Percentiles rank a stretch among this genome's conserved stretches.
Evolutionary conservation across 106 monocot genomes (phyloP).

Genomic region (Dendrobium nobile): DNA sequence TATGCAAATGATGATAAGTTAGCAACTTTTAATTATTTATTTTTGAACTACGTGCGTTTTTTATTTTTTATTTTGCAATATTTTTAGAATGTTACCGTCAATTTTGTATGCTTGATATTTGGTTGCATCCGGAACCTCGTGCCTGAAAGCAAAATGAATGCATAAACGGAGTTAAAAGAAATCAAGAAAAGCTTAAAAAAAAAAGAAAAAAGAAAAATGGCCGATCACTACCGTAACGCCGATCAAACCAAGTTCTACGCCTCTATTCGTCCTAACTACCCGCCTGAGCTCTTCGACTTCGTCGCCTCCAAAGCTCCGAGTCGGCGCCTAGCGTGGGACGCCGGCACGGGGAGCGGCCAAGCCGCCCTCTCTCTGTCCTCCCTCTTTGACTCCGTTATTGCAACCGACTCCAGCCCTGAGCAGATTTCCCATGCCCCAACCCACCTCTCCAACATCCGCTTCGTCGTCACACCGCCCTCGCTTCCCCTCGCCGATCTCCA

Average conservation of each 20-base stretch:
- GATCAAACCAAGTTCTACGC: slow-evolving; percentile 43
- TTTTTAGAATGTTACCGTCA: too few relatives aligned
- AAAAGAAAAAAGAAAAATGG: slow-evolving; percentile 27
- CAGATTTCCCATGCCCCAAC: slow-evolving; percentile 43
- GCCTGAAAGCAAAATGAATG: too few relatives aligned
- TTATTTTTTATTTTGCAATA: too few relatives aligned
- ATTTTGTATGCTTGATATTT: too few relatives aligned
- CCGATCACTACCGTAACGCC: slow-evolving; percentile 40
- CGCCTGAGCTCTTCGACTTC: slow-evolving; percentile 59
- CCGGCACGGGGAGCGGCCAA: slow-evolving; percentile 83
- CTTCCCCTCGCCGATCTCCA: slow-evolving; percentile 25
- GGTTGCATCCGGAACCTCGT: too few relatives aligned
- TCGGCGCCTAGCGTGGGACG: slow-evolving; percentile 74
- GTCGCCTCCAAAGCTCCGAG: slow-evolving; percentile 55
- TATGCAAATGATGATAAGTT: too few relatives aligned
- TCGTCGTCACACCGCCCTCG: slow-evolving; percentile 33
- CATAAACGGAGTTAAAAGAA: neutral
- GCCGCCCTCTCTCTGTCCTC: slow-evolving; percentile 27
- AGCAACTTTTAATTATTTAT: too few relatives aligned
- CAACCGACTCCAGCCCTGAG: slow-evolving; percentile 54
- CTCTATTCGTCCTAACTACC: slow-evolving; percentile 53
- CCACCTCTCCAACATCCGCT: slow-evolving; percentile 50
- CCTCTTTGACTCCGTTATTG: slow-evolving; percentile 52
- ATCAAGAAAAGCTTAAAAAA: neutral
- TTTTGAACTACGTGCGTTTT: too few relatives aligned